Evolutionary conservation across 1,284 basidiomycete genomes (phyloP), one percentile per base, ranked within the genome.

Genomic region (Porphyrellus sp.): DNA sequence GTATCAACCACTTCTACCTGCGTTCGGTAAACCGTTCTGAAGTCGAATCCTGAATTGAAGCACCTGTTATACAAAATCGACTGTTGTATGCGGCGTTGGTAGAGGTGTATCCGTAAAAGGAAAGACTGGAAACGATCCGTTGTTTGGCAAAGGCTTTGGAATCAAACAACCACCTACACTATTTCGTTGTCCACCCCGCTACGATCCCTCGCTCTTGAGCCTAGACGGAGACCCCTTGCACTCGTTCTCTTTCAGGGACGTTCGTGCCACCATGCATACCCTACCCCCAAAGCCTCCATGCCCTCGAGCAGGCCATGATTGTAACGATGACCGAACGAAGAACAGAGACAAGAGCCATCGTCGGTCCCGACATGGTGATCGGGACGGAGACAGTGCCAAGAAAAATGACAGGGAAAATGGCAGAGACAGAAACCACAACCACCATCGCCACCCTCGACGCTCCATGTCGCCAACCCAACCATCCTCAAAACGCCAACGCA

Each of bases 131-230:
- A 12, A 28, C 12, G 28, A 12, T 28, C 28, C 28, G 28, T 47
- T 67, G 58, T 67, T 64, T 64, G 63, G 63, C 59, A 64, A 63
- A 46, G 23, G 47, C 63, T 51, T 68, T 55, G 37, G 52, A 59
- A 59, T 48, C 55, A 67, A 65, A 67, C 64, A 65, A 63, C 41
- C 62, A 55, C 51, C 31, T 30, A 33, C 47, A 16, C 20, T 21
- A 33, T 27, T 20, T 12, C 15, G 38, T 33, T 5, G 11, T 16
- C 31, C 31, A 4, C 31, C 31, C 31, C 31, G 15, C 15, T 33
- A 13, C n/a, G 8, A 35, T 9, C 18, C 12, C 31, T n/a, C 34
- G 39, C 13, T 23, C 3, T 9, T n/a, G 15, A 23, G 30, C 20
- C 24, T 21, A 5, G 8, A 38, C 8, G 24, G 23, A 33, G 30